phyloP scores from a whole-genome alignment of 176 grass and related monocot genomes.

The Alopecurus myosuroides region DNA sequence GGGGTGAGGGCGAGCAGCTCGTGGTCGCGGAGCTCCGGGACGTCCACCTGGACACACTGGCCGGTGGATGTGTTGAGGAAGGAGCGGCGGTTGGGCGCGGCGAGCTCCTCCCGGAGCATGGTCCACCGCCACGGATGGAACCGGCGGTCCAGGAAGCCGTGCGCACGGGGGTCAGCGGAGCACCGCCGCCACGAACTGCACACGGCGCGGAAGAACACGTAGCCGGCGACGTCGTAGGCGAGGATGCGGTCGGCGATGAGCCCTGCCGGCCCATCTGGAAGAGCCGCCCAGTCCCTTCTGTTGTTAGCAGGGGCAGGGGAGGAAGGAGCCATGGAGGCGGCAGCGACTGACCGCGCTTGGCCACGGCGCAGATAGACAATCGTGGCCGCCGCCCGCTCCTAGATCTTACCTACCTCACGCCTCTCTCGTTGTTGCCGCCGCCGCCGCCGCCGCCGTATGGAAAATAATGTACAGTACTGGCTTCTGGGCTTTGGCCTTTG shows the following conservation, averaged over 20 bases:
- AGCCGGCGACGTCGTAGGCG: neutral
- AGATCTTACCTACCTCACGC: too few relatives aligned
- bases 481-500: too few relatives aligned
- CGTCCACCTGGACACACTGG: neutral
- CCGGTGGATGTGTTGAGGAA: neutral
- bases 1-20: neutral
- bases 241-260: neutral
- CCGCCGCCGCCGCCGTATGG: too few relatives aligned
- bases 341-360: too few relatives aligned
- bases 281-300: neutral
- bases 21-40: neutral
- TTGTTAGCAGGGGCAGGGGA: neutral
- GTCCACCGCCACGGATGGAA: neutral
- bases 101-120: neutral
- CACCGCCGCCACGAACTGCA: neutral
- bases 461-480: too few relatives aligned
- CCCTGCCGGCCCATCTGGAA: neutral
- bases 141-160: neutral
- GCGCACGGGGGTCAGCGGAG: neutral
- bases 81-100: neutral
- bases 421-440: too few relatives aligned
- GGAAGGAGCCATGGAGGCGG: too few relatives aligned
- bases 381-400: too few relatives aligned
- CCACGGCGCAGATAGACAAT: too few relatives aligned
- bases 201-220: neutral